Evolutionary conservation across 139 green algal genomes (phyloP), one percentile per base, ranked within the genome.

Genomic region (Closterium sp.): DNA sequence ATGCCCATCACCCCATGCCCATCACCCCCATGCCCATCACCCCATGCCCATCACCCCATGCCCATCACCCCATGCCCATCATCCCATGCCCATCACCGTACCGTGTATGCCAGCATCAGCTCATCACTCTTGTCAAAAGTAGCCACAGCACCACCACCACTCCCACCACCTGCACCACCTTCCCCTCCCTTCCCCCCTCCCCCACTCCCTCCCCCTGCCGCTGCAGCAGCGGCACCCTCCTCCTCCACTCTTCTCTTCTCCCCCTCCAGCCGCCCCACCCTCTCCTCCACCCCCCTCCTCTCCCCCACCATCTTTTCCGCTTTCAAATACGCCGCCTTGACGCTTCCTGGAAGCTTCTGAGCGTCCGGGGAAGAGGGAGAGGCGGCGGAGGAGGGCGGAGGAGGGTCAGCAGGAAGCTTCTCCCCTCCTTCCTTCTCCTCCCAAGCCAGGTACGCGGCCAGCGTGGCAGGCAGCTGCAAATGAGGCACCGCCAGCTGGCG

Each of bases 401-500:
- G 55, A 76, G 12, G 55, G 55, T 76, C n/a, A n/a, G 55, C 10
- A 76, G 55, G 55, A 76, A 76, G 55, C 55, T 85, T 38, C 25
- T 35, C 84, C 23, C 36, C 89, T 9, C 81, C 36, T 32, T 91
- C 25, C 36, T 89, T n/a, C 38, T 36, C 28, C 84, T 94, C 92
- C 92, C 92, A 94, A 9, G 35, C 92, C 35, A 31, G 9, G 36
- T 92, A 94, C 86, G 92, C 90, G 31, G 25, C 81, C 34, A 93
- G 87, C 85, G 85, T 88, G 10, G 87, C 90, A 34, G 76, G 90
- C 12, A 92, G 34, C 28, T 69, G 84, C n/a, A 36, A n/a, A 30
- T 89, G 90, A 35, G 92, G 92, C n/a, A 94, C 69, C 19, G 30
- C 28, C 32, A 94, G 92, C 89, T 94, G 92, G 34, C 92, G 92